A percentile compares a stretch with the other conserved stretches of the same genome.
Evolutionary conservation across 352 stramenopile genomes (phyloP).

Genomic region (Globisporangium spinosum): DNA sequence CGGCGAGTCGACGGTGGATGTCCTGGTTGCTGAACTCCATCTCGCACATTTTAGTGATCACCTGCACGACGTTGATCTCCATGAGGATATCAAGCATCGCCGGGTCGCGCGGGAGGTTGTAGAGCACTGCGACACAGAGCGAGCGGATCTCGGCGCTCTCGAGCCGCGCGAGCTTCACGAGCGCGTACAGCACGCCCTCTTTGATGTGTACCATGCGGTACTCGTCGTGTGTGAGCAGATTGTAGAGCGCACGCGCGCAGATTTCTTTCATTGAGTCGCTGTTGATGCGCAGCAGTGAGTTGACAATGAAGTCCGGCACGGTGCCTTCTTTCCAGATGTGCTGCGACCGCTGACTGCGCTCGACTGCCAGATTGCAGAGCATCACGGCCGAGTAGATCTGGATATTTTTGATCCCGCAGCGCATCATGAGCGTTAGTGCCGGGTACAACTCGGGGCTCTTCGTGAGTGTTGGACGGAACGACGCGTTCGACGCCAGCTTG

Average conservation of each 20-base stretch:
- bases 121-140: conserved; percentile 75
- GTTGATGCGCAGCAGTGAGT: conserved; percentile 86
- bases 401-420: conserved; percentile 81
- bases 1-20: conserved; percentile 64
- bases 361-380: conserved; percentile 81
- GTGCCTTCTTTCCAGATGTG: conserved; percentile 87
- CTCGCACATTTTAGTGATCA: conserved; percentile 85
- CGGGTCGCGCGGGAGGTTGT: conserved; percentile 81
- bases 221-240: conserved; percentile 82
- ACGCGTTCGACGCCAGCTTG: conserved; percentile 61
- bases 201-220: conserved; percentile 80
- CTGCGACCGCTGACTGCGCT: conserved; percentile 49
- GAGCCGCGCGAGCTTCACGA: conserved; percentile 81
- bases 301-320: conserved; percentile 87
- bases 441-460: conserved; percentile 73
- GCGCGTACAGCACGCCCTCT: conserved; percentile 82
- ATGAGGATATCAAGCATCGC: conserved; percentile 71
- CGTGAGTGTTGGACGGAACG: conserved; percentile 50
- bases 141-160: conserved; percentile 80
- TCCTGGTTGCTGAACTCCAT: conserved; percentile 83
- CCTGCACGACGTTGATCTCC: conserved; percentile 80
- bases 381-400: conserved; percentile 88
- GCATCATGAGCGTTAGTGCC: conserved; percentile 85
- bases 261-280: conserved; percentile 88
- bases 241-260: conserved; percentile 81